Evolutionary conservation across 495 filamentous ascomycete species (phyloP), one percentile per base, ranked within the genome.

Genomic region (Sphaerosporella brunnea): DNA sequence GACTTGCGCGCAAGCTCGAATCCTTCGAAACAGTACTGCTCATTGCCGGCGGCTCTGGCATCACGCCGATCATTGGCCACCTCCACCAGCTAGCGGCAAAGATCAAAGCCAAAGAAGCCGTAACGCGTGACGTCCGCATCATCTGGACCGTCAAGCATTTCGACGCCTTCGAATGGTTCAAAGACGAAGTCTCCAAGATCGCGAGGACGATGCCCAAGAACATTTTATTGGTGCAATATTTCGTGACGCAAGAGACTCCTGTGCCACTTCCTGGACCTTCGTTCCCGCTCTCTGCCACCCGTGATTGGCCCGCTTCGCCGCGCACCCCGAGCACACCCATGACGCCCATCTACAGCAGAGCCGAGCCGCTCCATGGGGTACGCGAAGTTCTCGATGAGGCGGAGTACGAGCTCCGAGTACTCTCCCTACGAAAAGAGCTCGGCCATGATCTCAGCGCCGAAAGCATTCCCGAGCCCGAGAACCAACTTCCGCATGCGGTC

Each of bases 141-240:
- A 74, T 96, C 10, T 96, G 88, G 88, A 77, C 86, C 16, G 66
- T 96, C 38, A 88, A 87, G 62, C 75, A 79, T 4, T 61, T 61
- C 49, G 88, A 94, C 64, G 84, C 83, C 5, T 86, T 96, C 73
- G 85, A 93, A 61, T 96, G 88, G 88, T 96, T 96, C 71, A 82
- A 82, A 60, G 88, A 95, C 66, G 90, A 94, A 61, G 61, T 61
- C 69, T 95, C 36, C 71, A 84, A 39, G 85, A 94, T 55, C 90
- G 87, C 65, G 70, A 84, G 51, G 80, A 94, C 59, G 76, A 73
- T 53, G 82, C 88, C 44, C 82, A 85, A 21, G 73, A 82, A 37
- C 80, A 86, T 63, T 21, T 81, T 96, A 5, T 79, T 80, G 23
- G 94, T 85, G 67, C 84, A 93, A 62, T 94, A 95, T 68, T 96